phyloP scores from a whole-genome alignment of 1,284 basidiomycete genomes.

The Trichosporon sp. region DNA sequence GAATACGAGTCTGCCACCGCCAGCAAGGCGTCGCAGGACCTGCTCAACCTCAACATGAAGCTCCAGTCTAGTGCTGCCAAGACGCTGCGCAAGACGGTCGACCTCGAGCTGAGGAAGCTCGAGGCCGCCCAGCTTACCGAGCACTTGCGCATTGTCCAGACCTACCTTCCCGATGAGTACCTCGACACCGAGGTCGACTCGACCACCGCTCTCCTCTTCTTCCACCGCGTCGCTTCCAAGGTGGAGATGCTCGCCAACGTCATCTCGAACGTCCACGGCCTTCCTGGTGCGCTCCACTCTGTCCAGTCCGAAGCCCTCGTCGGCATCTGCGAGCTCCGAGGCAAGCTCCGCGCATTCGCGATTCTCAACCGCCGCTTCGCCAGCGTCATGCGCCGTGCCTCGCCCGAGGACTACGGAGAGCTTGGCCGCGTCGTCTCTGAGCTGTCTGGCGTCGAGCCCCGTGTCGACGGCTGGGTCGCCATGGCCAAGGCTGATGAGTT shows the following conservation, averaged over 20 bases:
- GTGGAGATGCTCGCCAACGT: slow-evolving; percentile 78
- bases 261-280: slow-evolving; percentile 75
- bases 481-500: slow-evolving; percentile 83
- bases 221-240: slow-evolving; percentile 81
- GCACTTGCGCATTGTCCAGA: slow-evolving; percentile 66
- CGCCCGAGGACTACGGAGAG: slow-evolving; percentile 78
- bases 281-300: slow-evolving; percentile 79
- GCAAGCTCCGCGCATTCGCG: slow-evolving; percentile 74
- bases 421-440: slow-evolving; percentile 83
- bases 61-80: slow-evolving; percentile 85
- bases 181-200: slow-evolving; percentile 83
- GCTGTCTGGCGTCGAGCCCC: slow-evolving; percentile 81
- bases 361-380: slow-evolving; percentile 84
- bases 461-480: slow-evolving; percentile 87
- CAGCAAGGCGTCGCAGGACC: slow-evolving; percentile 73
- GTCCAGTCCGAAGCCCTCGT: slow-evolving; percentile 77
- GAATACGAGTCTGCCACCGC: slow-evolving; percentile 75
- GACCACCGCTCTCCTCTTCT: slow-evolving; percentile 84
- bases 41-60: slow-evolving; percentile 90
- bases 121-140: slow-evolving; percentile 80
- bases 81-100: slow-evolving; percentile 83
- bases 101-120: slow-evolving; percentile 79
- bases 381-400: slow-evolving; percentile 73
- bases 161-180: slow-evolving; percentile 81
- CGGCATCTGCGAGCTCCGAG: slow-evolving; percentile 86